These are phyloP conservation scores for Neurospora sp. DNA, from an alignment of 495 filamentous ascomycete genomes.

Conservation along the genomic window DNA sequence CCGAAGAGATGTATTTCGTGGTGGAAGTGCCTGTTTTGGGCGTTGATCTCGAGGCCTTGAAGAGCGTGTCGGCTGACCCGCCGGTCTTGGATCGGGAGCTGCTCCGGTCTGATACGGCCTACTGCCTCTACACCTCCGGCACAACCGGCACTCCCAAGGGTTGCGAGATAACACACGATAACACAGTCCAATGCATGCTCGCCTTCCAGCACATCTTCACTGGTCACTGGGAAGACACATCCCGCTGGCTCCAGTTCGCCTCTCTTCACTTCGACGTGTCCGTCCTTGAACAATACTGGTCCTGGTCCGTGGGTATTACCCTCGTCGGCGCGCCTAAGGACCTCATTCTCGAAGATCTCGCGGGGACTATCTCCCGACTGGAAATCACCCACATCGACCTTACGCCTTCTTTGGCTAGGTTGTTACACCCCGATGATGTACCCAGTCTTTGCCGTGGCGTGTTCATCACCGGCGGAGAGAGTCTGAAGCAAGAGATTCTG, in stretches of 20 bases:
- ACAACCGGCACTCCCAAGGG: conserved; percentile 75
- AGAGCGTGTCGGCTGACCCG: conserved; percentile 9
- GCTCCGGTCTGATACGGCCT: conserved; percentile 44
- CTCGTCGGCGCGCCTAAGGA: conserved; percentile 70
- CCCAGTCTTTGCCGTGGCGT: conserved; percentile 54
- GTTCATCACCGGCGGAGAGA: conserved; percentile 69
- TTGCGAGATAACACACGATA: conserved; percentile 64
- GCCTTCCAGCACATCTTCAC: conserved; percentile 61
- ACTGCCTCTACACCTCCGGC: conserved; percentile 76
- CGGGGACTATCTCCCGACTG: conserved; percentile 55
- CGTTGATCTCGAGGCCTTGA: conserved; percentile 26
- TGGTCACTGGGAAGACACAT: conserved; percentile 56
- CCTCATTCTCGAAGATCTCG: conserved; percentile 66
- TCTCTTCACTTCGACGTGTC: conserved; percentile 86
- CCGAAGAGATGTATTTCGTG: conserved; percentile 18
- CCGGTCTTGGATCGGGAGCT: conserved; percentile 14
- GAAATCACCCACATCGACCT: conserved; percentile 81
- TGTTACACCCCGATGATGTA: conserved; percentile 56
- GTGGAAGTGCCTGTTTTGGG: conserved; percentile 26
- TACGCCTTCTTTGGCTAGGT: conserved; percentile 56
- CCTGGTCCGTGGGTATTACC: conserved; percentile 74
- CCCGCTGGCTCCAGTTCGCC: conserved; percentile 78
- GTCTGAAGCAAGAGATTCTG: conserved; percentile 61
- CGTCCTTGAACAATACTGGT: conserved; percentile 83
- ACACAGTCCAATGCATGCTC: conserved; percentile 64